Conservation (phyloP, 352 stramenopile species). For the Blastocystis sp. region DNA sequence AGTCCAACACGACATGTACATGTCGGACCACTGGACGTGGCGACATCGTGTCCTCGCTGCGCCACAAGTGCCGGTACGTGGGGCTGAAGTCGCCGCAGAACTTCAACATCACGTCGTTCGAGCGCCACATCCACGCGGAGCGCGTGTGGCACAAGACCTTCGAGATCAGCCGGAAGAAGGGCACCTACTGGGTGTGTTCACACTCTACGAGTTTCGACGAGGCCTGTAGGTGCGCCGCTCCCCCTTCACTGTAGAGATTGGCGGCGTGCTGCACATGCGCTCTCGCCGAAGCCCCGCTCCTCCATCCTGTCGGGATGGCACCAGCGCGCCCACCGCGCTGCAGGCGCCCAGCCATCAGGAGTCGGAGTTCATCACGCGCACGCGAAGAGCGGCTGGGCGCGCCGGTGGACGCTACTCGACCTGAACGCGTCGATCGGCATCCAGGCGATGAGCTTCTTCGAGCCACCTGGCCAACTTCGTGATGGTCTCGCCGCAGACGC, state of each 20-base stretch:
- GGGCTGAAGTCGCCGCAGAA: constrained; percentile 57
- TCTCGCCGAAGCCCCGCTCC: no score
- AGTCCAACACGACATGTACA: constrained; percentile 29
- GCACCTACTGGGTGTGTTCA: constrained; percentile 65
- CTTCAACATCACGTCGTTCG: constrained; percentile 43
- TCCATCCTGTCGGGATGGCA: constrained; percentile 19
- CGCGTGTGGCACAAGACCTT: constrained; percentile 15
- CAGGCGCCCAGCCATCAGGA: constrained; percentile 15
- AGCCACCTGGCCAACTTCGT: constrained; percentile 1
- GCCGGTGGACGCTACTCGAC: constrained; percentile 8
- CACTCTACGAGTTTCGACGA: constrained; percentile 57
- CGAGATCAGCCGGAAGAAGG: constrained; percentile 36
- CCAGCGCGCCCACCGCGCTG: background rate
- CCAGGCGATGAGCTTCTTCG: constrained; percentile 37
- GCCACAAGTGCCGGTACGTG: constrained; percentile 44
- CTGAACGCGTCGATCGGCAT: constrained; percentile 17
- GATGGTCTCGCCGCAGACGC: constrained; percentile 22
- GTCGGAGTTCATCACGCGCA: constrained; percentile 35
- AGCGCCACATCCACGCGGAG: background rate
- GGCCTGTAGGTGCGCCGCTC: background rate
- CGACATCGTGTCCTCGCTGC: background rate
- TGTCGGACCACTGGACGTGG: constrained; percentile 8
- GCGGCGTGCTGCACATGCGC: constrained; percentile 42
- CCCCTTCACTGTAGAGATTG: constrained; percentile 37
- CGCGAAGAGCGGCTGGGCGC: background rate